Evolutionary conservation across 495 filamentous ascomycete species (phyloP).

Genomic region (Penicillium mononematosum): DNA sequence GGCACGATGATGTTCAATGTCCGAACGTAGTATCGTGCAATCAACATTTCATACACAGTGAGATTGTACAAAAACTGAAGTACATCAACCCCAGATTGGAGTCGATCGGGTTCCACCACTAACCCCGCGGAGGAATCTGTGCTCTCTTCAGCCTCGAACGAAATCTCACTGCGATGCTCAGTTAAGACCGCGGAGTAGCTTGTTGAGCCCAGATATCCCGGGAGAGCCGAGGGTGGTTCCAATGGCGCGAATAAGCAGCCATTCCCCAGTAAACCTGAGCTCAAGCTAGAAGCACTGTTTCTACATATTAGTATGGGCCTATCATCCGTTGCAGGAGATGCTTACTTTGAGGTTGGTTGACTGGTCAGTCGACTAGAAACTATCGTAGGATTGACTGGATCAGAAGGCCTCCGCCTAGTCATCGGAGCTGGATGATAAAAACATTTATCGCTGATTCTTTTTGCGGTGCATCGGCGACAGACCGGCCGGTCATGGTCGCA

Average conservation of each 20-base stretch:
- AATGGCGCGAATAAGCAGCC: slow-evolving; percentile 25
- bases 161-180: slow-evolving; percentile 40
- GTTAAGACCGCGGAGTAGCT: slow-evolving; percentile 49
- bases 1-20: slow-evolving; percentile 27
- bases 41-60: slow-evolving; percentile 25
- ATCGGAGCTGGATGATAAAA: slow-evolving; percentile 48
- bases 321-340: neutral
- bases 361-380: slow-evolving; percentile 18
- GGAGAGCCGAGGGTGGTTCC: slow-evolving; percentile 29
- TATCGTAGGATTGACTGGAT: slow-evolving; percentile 13
- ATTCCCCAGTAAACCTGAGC: slow-evolving; percentile 25
- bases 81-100: slow-evolving; percentile 44
- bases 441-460: slow-evolving; percentile 36
- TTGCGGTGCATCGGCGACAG: slow-evolving; percentile 37
- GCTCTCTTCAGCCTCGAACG: slow-evolving; percentile 37
- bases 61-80: slow-evolving; percentile 42
- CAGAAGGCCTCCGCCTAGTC: slow-evolving; percentile 32
- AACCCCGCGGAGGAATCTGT: slow-evolving; percentile 29
- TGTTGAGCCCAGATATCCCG: slow-evolving; percentile 51
- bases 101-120: slow-evolving; percentile 31
- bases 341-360: slow-evolving; percentile 33
- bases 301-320: neutral
- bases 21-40: slow-evolving; percentile 28
- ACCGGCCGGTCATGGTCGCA: slow-evolving; percentile 47
- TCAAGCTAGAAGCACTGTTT: slow-evolving; percentile 31